Evolutionary conservation across 495 filamentous ascomycete species (phyloP), one percentile per base, ranked within the genome.

Genomic region (Xylaria castorea): DNA sequence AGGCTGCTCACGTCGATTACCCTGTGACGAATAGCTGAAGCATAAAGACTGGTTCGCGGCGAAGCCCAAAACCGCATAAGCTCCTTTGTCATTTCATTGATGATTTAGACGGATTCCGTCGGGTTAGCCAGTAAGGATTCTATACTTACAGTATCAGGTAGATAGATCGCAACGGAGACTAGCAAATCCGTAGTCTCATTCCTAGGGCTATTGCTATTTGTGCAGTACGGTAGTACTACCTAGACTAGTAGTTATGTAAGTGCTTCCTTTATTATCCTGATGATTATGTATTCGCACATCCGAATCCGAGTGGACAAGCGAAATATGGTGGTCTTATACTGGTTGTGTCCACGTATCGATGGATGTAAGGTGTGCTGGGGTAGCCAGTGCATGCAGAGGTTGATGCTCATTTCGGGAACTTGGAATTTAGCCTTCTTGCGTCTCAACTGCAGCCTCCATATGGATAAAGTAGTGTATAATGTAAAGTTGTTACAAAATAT

Each of bases 1-100:
- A 66, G 63, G 63, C 63, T 44, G 63, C 63, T 66, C 42, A 66
- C 63, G 30, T 30, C 38, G 16, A 22, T 36, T n/a, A 64, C 25
- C 6, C 3, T 30, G 36, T 25, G 22, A 64, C 61, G 61, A 64
- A 64, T 64, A 38, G 34, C 32, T 30, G 27, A 38, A 9, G 58
- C 20, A 1, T 38, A 20, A 36, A 36, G 32, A 36, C 57, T 12
- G 18, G 30, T 60, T 36, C 57, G 18, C 27, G 16, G 57, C 57
- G 18, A 60, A 36, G 57, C 57, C 57, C 36, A 20, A 36, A 34
- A 9, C 32, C 16, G 32, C 14, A 58, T n/a, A 60, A 60, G 30
- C 32, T 38, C 34, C 58, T 61, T 61, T 61, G 58, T 61, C 34
- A 36, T 60, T 7, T 36, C 27, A 36, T 36, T 38, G 20, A 61